A percentile compares a stretch with the other conserved stretches of the same genome.
Evolutionary conservation across 1,284 basidiomycete species (phyloP).

Genomic region (Phellinidium pouzarii): DNA sequence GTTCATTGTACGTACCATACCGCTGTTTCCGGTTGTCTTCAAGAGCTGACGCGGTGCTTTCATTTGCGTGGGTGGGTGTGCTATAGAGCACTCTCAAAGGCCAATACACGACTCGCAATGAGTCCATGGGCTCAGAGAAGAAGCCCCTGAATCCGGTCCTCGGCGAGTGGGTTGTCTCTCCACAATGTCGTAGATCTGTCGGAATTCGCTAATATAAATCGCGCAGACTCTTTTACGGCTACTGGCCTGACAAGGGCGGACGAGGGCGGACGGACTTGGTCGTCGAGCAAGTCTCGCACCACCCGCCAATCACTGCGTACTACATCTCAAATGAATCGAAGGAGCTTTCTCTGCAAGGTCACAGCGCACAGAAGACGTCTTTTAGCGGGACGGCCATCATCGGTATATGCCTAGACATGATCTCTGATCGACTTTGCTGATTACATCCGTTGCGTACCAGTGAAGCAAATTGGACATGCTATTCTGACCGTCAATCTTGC

Average conservation of each 20-base stretch:
- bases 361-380: conserved; percentile 92
- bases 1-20: conserved; percentile 74
- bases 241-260: conserved; percentile 79
- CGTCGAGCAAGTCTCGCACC: conserved; percentile 97
- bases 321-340: conserved; percentile 81
- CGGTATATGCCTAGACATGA: conserved; percentile 36
- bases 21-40: not conserved
- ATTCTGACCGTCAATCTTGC: conserved; percentile 66
- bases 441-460: conserved; percentile 28
- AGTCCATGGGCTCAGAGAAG: conserved; percentile 94
- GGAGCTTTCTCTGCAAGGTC: conserved; percentile 78
- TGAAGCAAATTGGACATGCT: conserved; percentile 96
- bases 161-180: conserved; percentile 64
- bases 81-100: conserved; percentile 81
- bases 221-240: conserved; percentile 79
- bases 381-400: conserved; percentile 69
- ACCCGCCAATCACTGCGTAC: conserved; percentile 85
- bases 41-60: conserved; percentile 7
- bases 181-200: not conserved
- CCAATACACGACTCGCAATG: conserved; percentile 90
- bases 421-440: too few species aligned
- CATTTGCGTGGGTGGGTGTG: conserved; percentile 1
- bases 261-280: conserved; percentile 81
- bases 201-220: not conserved
- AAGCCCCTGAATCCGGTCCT: conserved; percentile 96